These are phyloP conservation scores for Boletales sp. DNA, from an alignment of 768 basidiomycete species.

Conservation along the genomic window DNA sequence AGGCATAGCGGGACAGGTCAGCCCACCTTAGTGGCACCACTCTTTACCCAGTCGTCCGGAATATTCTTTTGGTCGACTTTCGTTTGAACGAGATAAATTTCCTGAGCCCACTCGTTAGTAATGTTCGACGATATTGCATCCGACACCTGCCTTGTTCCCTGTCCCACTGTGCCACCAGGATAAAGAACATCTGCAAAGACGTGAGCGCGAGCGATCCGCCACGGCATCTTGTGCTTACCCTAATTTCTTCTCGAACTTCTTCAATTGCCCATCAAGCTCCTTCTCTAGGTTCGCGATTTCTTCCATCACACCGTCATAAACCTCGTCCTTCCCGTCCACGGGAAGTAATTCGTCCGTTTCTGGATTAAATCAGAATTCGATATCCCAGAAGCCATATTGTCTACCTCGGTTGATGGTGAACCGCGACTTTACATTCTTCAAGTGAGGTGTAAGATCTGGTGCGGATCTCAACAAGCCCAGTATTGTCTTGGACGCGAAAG, in stretches of 20 bases:
- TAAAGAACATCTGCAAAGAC: slow-evolving; percentile 42
- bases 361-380: slow-evolving; percentile 31
- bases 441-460: slow-evolving; percentile 70
- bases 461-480: slow-evolving; percentile 71
- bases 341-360: slow-evolving; percentile 74
- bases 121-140: background rate
- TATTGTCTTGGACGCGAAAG: slow-evolving; percentile 77
- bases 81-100: slow-evolving; percentile 87
- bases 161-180: slow-evolving; percentile 73
- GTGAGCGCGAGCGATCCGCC: slow-evolving; percentile 10
- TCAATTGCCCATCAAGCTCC: slow-evolving; percentile 64
- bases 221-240: slow-evolving; percentile 42
- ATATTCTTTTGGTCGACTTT: slow-evolving; percentile 55
- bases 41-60: slow-evolving; percentile 85
- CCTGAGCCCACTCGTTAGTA: slow-evolving; percentile 42
- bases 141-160: slow-evolving; percentile 67
- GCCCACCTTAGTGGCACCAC: slow-evolving; percentile 71
- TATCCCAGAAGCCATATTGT: slow-evolving; percentile 3
- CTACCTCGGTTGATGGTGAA: slow-evolving; percentile 61
- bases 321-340: slow-evolving; percentile 78
- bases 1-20: background rate
- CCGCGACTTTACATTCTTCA: slow-evolving; percentile 71
- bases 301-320: slow-evolving; percentile 71
- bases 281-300: slow-evolving; percentile 72
- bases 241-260: slow-evolving; percentile 61